Base-by-base conservation (phyloP, 495 filamentous ascomycete genomes). In the Aspergillus sclerotioniger region DNA sequence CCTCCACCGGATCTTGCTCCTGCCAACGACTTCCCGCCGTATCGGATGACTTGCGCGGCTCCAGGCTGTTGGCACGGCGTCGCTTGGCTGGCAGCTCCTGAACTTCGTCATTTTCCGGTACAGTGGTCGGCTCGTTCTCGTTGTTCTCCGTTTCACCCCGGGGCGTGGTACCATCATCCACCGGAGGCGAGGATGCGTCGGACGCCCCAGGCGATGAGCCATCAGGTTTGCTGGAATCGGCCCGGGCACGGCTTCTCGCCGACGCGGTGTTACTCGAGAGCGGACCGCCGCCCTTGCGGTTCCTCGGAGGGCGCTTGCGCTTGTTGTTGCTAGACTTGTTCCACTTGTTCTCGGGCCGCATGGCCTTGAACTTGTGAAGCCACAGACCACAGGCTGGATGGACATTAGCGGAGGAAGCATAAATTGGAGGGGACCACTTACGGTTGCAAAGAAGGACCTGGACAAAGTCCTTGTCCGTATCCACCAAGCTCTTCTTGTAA, bases 391-490 rank as follows among this genome's bases (percentile, higher is more conserved):
- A 98, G 62, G 94, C 83, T 67, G 85, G 51, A 56, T 45, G 17
- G 33, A 47, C 51, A 61, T 75, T 59, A 74, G 69, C 56, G 56
- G n/a, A 31, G 39, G 39, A 45, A 48, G 45, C 13, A 19, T 21
- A 47, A 31, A 41, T 32, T 51, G 61, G 45, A 33, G 44, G 21
- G 20, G 20, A 47, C 20, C 56, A 82, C 85, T 84, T 76, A 88
- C 85, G 92, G 73, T 98, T 98, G 77, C 94, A 98, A 21, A 97
- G 81, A 17, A 89, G 75, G 29, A 91, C 77, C 55, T 87, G 83
- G 10, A 75, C 80, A 73, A 85, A 96, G 13, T 80, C 80, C 29
- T 82, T 79, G 62, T 87, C 86, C 32, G 78, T 78, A 33, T 89
- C 85, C 8, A 73, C 77, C 2, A 91, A 70, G n/a, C 78, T 83